A percentile compares a stretch with the other conserved stretches of the same genome.
Conservation (phyloP, 2,329 filamentous ascomycete species). For the Leptographium procerum region DNA sequence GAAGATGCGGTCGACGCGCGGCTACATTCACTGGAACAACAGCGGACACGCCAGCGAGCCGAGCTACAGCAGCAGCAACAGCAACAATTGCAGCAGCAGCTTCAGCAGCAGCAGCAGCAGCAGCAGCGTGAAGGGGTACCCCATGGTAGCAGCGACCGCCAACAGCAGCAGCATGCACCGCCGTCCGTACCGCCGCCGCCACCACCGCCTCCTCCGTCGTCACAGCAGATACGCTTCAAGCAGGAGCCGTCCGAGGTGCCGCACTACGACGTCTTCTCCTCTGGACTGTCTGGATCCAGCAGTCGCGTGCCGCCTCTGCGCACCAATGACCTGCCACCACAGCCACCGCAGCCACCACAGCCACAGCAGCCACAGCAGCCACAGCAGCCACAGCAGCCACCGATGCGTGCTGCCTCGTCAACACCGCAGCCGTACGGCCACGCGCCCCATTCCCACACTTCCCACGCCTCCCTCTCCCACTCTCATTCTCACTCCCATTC, state of each 20-base stretch:
- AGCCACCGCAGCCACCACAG: neutral
- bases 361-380: neutral
- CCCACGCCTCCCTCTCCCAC: too few species aligned
- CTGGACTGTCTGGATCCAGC: neutral
- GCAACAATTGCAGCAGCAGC: neutral
- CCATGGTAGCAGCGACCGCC: neutral
- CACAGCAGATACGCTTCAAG: neutral
- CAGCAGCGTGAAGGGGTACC: neutral
- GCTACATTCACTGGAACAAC: slow-evolving; percentile 21
- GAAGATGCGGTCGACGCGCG: slow-evolving; percentile 15
- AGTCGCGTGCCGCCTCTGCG: neutral
- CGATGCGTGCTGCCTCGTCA: too few species aligned
- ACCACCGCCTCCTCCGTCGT: neutral
- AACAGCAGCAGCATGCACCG: neutral
- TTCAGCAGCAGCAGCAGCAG: neutral
- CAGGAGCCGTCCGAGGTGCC: neutral
- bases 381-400: neutral
- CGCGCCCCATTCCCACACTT: neutral
- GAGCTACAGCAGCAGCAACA: slow-evolving; percentile 15
- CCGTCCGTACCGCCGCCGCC: neutral
- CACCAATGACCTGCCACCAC: neutral
- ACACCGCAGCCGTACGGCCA: neutral
- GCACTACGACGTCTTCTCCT: neutral
- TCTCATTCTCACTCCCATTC: neutral
- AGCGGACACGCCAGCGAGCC: slow-evolving; percentile 16